Base-by-base conservation (phyloP, 371 early-diverging fungal species). In the Mitosporidium daphniae region DNA sequence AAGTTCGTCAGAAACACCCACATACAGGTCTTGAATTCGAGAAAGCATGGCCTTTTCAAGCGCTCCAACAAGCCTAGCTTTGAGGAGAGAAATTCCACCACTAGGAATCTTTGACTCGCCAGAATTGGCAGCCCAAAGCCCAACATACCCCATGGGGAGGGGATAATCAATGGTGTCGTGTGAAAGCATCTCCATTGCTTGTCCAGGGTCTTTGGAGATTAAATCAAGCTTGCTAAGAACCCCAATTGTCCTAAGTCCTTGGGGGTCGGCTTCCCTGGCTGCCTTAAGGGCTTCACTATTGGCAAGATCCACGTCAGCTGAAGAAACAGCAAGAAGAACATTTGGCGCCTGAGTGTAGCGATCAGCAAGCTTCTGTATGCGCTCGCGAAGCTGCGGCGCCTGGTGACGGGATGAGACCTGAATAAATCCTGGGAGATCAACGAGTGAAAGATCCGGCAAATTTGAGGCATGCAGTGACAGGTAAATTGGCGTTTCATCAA, bases 161-260 rank as follows among this genome's bases (percentile, higher is more conserved):
- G 64, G 68, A 26, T n/a, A n/a, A n/a, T n/a, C n/a, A n/a, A n/a
- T n/a, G n/a, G n/a, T n/a, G n/a, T n/a, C n/a, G n/a, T n/a, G n/a
- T n/a, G n/a, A n/a, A n/a, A n/a, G n/a, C n/a, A n/a, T n/a, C n/a
- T n/a, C n/a, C n/a, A n/a, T n/a, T n/a, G n/a, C n/a, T n/a, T n/a
- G n/a, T n/a, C n/a, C n/a, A n/a, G n/a, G n/a, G n/a, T n/a, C n/a
- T n/a, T n/a, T n/a, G n/a, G n/a, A n/a, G n/a, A 84, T 77, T 28
- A 82, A 51, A 39, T 97, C 98, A 57, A 97, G 69, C 40, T 97
- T 97, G 14, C 95, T 94, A 16, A 97, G 52, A 0, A 97, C 91
- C 29, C 95, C 95, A 30, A 97, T 64, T 0, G 98, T 97, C 10
- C 95, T 53, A 21, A 59, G 28, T 13, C 86, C 82, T 14, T 64